These are phyloP conservation scores for Chlorella sorokiniana DNA, from an alignment of 139 green algal genomes.

Conservation along the genomic window DNA sequence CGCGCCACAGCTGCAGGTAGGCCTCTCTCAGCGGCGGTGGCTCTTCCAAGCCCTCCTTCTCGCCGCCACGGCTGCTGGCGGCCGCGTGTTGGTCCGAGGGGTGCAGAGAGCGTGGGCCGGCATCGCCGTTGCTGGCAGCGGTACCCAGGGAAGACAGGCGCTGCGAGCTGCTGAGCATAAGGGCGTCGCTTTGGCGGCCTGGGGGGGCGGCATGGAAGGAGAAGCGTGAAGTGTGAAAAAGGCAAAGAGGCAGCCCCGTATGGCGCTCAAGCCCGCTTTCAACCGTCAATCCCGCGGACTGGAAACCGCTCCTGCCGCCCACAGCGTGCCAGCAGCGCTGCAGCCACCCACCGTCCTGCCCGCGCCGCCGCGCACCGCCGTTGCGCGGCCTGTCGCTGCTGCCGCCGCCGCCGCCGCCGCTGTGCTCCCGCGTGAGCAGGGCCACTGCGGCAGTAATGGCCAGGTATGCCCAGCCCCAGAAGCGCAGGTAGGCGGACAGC, in stretches of 20 bases:
- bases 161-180: neutral
- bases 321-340: no score
- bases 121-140: neutral
- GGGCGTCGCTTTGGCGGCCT: neutral
- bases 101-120: no score
- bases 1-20: slow-evolving; percentile 59
- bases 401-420: neutral
- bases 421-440: slow-evolving; percentile 59
- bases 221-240: no score
- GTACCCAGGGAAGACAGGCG: neutral
- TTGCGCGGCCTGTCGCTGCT: neutral
- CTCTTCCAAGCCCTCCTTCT: neutral
- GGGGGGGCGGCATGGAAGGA: no score
- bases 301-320: no score
- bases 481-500: slow-evolving; percentile 77
- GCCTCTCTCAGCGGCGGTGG: slow-evolving; percentile 35
- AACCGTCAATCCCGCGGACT: no score
- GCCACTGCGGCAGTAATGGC: slow-evolving; percentile 68
- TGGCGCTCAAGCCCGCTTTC: no score
- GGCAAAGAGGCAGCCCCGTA: no score
- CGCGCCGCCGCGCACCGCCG: neutral
- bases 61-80: neutral
- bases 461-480: slow-evolving; percentile 85
- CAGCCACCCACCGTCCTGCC: neutral
- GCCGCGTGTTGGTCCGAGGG: neutral